These are phyloP conservation scores for Aspergillus alliaceus DNA, from an alignment of 2,329 filamentous ascomycete genomes.

Conservation along the genomic window DNA sequence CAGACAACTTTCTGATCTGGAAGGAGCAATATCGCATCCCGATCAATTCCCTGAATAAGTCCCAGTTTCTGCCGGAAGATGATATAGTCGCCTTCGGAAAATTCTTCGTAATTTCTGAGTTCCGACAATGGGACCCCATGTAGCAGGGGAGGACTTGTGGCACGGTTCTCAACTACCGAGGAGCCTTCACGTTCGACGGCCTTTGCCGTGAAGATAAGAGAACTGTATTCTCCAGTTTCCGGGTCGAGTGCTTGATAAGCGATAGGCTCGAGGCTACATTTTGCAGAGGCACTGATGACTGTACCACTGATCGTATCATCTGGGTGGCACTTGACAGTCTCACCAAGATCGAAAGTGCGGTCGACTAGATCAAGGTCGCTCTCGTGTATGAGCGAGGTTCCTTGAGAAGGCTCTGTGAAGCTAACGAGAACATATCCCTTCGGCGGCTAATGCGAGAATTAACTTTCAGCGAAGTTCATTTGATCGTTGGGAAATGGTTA, in stretches of 20 bases:
- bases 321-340: slow-evolving; percentile 53
- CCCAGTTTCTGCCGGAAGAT: slow-evolving; percentile 59
- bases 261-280: slow-evolving; percentile 45
- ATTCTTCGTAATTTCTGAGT: slow-evolving; percentile 46
- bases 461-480: slow-evolving; percentile 2
- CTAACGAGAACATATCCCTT: slow-evolving; percentile 53
- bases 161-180: not conserved
- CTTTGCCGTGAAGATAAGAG: slow-evolving; percentile 21
- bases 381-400: slow-evolving; percentile 44
- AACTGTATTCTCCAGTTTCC: slow-evolving; percentile 22
- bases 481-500: not conserved
- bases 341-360: slow-evolving; percentile 55
- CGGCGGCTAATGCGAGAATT: slow-evolving; percentile 40
- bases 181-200: not conserved
- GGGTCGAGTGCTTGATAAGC: slow-evolving; percentile 21
- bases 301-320: slow-evolving; percentile 55
- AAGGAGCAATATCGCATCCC: slow-evolving; percentile 53
- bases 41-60: slow-evolving; percentile 49
- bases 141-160: slow-evolving; percentile 26
- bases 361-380: slow-evolving; percentile 53
- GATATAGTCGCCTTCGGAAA: slow-evolving; percentile 52
- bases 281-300: slow-evolving; percentile 50
- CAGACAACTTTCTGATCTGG: slow-evolving; percentile 56
- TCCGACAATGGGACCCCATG: slow-evolving; percentile 47
- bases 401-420: slow-evolving; percentile 37